Evolutionary conservation across 2,329 filamentous ascomycete species (phyloP).

Genomic region (Celoporthe dispersa): DNA sequence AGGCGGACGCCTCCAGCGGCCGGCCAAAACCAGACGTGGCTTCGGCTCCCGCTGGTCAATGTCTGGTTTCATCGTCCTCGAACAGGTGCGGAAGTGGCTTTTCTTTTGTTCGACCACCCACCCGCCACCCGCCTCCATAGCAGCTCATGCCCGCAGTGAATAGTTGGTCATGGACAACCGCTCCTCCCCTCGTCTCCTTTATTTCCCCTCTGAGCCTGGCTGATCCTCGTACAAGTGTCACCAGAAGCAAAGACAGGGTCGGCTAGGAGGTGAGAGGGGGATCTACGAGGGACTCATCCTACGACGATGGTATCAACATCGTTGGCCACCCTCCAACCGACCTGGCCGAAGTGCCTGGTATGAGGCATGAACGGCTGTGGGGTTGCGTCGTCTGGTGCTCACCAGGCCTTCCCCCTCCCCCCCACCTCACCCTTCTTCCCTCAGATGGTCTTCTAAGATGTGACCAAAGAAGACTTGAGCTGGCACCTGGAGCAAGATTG

Average conservation of each 20-base stretch:
- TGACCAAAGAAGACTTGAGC: background rate
- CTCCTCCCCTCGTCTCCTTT: too few species aligned
- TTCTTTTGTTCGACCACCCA: slow-evolving; percentile 7
- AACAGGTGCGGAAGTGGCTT: slow-evolving; percentile 12
- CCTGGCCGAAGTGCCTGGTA: background rate
- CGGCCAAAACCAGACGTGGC: slow-evolving; percentile 13
- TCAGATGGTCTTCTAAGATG: background rate
- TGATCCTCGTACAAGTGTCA: slow-evolving; percentile 16
- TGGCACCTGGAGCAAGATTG: background rate
- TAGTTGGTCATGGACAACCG: background rate
- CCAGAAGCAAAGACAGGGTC: slow-evolving; percentile 20
- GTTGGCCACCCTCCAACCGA: background rate
- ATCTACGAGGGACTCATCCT: background rate
- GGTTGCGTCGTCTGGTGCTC: background rate
- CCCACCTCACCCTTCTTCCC: background rate
- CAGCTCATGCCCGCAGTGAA: background rate
- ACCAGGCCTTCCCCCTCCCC: background rate
- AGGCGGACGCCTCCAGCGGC: background rate
- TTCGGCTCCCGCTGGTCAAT: slow-evolving; percentile 19
- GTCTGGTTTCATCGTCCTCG: slow-evolving; percentile 27
- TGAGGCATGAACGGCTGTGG: background rate
- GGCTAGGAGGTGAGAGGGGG: background rate
- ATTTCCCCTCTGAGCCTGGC: slow-evolving; percentile 2
- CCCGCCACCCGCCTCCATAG: background rate
- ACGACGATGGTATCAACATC: background rate